These are phyloP conservation scores for Rhodocollybia butyracea DNA, from an alignment of 768 basidiomycete species.

Conservation along the genomic window DNA sequence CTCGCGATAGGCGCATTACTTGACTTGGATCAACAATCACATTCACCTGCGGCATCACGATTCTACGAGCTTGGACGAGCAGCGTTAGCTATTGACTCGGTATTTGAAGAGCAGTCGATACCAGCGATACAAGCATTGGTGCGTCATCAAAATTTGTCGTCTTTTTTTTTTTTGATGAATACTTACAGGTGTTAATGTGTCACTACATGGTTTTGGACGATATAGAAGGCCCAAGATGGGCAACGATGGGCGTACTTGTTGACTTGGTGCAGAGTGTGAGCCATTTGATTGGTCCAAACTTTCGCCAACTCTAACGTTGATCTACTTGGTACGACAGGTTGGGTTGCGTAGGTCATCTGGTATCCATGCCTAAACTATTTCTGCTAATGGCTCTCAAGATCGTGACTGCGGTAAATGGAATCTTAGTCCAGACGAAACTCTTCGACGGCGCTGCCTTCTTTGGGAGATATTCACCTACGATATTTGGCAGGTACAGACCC, in stretches of 20 bases:
- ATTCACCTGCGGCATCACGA: conserved; percentile 52
- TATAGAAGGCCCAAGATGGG: conserved; percentile 60
- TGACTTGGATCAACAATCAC: conserved; percentile 52
- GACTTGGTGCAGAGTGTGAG: conserved; percentile 67
- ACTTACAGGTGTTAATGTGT: conserved; percentile 56
- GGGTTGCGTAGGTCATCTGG: conserved; percentile 66
- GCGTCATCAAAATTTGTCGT: conserved; percentile 16
- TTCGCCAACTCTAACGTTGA: too few relatives aligned
- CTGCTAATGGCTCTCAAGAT: conserved; percentile 35
- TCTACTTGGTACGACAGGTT: too few relatives aligned
- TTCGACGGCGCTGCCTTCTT: conserved; percentile 55
- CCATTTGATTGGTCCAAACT: too few relatives aligned
- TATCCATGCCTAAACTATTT: too few relatives aligned
- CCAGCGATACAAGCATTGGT: conserved; percentile 65
- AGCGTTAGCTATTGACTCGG: conserved; percentile 57
- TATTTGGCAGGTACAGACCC: conserved; percentile 63
- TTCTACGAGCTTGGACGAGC: conserved; percentile 61
- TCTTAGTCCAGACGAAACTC: conserved; percentile 50
- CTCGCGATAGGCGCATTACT: conserved; percentile 62
- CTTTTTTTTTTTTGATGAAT: conserved; percentile 7
- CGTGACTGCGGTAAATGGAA: conserved; percentile 69
- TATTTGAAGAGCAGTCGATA: conserved; percentile 63
- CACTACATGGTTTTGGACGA: conserved; percentile 44
- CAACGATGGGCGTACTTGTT: conserved; percentile 66
- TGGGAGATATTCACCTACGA: conserved; percentile 69